Percentiles rank a stretch among this genome's conserved stretches.
These are phyloP conservation scores for Backusella parvicylindrica DNA, from an alignment of 192 early-diverging fungal genomes.

Conservation along the genomic window DNA sequence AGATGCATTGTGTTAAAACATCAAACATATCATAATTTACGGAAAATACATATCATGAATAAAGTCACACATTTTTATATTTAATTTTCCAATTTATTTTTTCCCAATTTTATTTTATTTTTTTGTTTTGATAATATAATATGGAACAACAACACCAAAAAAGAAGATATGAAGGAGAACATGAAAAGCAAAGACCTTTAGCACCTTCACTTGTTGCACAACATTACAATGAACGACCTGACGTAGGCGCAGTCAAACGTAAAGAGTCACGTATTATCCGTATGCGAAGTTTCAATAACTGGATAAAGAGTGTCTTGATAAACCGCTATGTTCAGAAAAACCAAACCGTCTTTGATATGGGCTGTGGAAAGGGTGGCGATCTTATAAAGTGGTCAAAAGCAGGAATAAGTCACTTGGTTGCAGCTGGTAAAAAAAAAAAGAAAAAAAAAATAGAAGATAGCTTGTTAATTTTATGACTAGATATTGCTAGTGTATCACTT, in stretches of 20 bases:
- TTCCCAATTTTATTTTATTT: not conserved
- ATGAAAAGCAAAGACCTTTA: not conserved
- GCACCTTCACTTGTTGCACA: constrained; percentile 48
- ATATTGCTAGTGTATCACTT: constrained; percentile 87
- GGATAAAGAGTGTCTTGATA: constrained; percentile 91
- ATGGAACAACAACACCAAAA: not conserved
- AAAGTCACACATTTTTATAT: not conserved
- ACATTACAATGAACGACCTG: constrained; percentile 84
- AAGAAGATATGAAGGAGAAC: not conserved
- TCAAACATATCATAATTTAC: not conserved
- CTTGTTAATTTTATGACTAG: constrained; percentile 32
- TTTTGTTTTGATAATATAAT: not conserved
- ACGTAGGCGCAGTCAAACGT: constrained; percentile 71
- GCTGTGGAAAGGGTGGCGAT: constrained; percentile 96
- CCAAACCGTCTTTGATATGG: constrained; percentile 79
- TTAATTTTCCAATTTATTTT: not conserved
- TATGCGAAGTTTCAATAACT: constrained; percentile 94
- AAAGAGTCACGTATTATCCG: constrained; percentile 83
- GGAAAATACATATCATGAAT: not conserved
- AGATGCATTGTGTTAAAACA: constrained; percentile 4
- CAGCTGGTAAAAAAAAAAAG: constrained; percentile 52
- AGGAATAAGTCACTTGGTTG: constrained; percentile 69
- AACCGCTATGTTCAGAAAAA: constrained; percentile 51
- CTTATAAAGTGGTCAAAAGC: constrained; percentile 76
- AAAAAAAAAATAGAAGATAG: not conserved